phyloP scores from a whole-genome alignment of 345 rosid species.

The Ricinus communis region DNA sequence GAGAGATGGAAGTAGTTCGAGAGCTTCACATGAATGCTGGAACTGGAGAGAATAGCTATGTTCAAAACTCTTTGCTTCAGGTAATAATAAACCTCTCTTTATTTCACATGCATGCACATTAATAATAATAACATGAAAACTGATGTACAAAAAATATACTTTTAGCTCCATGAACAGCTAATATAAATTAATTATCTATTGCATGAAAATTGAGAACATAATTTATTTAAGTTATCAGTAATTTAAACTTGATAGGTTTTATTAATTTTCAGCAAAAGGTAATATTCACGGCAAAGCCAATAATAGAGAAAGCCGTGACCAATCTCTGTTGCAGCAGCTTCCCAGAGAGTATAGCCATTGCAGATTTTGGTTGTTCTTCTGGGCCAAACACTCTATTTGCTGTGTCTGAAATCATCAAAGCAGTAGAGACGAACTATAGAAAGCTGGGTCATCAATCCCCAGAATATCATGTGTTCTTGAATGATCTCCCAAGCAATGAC shows the following conservation, averaged over 20 bases:
- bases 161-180: too few species aligned
- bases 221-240: neutral
- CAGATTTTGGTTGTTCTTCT: slow-evolving; percentile 82
- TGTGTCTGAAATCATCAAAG: slow-evolving; percentile 31
- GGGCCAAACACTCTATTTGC: slow-evolving; percentile 63
- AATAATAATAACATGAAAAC: too few species aligned
- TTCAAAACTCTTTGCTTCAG: slow-evolving; percentile 40
- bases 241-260: too few species aligned
- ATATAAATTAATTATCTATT: too few species aligned
- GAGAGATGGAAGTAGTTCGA: slow-evolving; percentile 13
- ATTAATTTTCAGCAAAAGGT: slow-evolving; percentile 38
- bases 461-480: slow-evolving; percentile 36
- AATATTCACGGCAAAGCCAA: slow-evolving; percentile 40
- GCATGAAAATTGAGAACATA: too few species aligned
- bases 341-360: too few species aligned
- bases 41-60: too few species aligned
- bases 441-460: slow-evolving; percentile 13
- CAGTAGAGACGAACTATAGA: slow-evolving; percentile 17
- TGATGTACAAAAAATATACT: too few species aligned
- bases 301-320: slow-evolving; percentile 40
- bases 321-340: slow-evolving; percentile 38
- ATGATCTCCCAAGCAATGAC: slow-evolving; percentile 51
- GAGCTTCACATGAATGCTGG: slow-evolving; percentile 49
- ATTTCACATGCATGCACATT: too few species aligned
- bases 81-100: too few species aligned